Conservation (phyloP, 1,284 basidiomycete genomes). For the Spongiforma sp. region DNA sequence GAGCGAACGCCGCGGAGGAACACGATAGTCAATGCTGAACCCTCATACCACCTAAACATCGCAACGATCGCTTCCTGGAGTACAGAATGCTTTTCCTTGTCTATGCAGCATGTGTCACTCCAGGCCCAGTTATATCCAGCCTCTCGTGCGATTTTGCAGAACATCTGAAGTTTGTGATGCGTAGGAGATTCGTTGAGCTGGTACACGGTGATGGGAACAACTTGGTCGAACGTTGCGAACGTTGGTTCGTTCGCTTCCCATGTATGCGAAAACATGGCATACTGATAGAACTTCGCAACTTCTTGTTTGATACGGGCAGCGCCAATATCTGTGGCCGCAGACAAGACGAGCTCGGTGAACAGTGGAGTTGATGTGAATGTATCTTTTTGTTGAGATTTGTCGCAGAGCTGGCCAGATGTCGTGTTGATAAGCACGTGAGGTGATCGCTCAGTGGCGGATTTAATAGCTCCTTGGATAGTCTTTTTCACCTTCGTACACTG, state of each 20-base stretch:
- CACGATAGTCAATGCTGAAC: too few relatives aligned
- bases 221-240: constrained; percentile 3
- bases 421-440: constrained; percentile 16
- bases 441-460: background rate
- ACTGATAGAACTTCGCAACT: too few relatives aligned
- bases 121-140: too few relatives aligned
- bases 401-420: background rate
- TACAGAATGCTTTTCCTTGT: too few relatives aligned
- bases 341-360: too few relatives aligned
- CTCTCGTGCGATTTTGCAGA: too few relatives aligned
- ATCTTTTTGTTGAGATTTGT: background rate
- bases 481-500: background rate
- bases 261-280: constrained; percentile 12
- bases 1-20: too few relatives aligned
- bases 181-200: constrained; percentile 6
- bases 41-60: too few relatives aligned
- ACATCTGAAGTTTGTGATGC: constrained; percentile 18
- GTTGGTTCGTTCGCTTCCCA: constrained; percentile 14
- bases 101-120: too few relatives aligned
- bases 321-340: constrained; percentile 9
- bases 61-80: too few relatives aligned
- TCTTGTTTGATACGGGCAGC: constrained; percentile 1
- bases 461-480: constrained; percentile 1
- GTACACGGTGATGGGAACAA: constrained; percentile 2
- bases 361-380: constrained; percentile 10